Percentiles rank a stretch among this genome's conserved stretches.
phyloP scores from a whole-genome alignment of 306 rosid genomes.

The Lathyrus sativus region DNA sequence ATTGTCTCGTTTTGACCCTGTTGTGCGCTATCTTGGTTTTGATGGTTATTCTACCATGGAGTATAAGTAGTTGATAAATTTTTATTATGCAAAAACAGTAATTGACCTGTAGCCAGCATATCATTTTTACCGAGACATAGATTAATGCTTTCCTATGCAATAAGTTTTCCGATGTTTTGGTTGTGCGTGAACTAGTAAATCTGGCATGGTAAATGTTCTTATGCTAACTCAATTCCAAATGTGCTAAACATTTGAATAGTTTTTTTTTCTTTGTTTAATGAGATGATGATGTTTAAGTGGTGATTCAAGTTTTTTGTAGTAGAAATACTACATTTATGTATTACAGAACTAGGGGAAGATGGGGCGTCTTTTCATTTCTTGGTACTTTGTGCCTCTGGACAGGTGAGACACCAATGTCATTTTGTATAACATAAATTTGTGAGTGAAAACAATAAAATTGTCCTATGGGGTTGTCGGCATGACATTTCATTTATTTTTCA shows the following conservation, averaged over 20 bases:
- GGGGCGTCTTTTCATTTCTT: slow-evolving; percentile 57
- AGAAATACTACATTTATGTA: slow-evolving; percentile 47
- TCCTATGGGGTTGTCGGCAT: slow-evolving; percentile 31
- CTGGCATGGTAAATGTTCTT: slow-evolving; percentile 30
- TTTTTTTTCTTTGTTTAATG: slow-evolving; percentile 13
- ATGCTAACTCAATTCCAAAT: slow-evolving; percentile 28
- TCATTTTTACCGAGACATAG: slow-evolving; percentile 43
- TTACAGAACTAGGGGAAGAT: slow-evolving; percentile 59
- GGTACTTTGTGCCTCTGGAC: slow-evolving; percentile 54
- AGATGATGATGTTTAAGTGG: slow-evolving; percentile 26
- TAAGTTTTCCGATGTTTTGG: slow-evolving; percentile 14
- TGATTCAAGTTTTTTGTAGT: slow-evolving; percentile 42
- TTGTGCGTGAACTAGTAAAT: slow-evolving; percentile 34
- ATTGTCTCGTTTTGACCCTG: not conserved
- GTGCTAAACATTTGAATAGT: slow-evolving; percentile 28
- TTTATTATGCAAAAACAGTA: slow-evolving; percentile 36
- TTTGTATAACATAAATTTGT: slow-evolving; percentile 42
- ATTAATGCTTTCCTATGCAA: slow-evolving; percentile 40
- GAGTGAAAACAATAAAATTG: slow-evolving; percentile 41
- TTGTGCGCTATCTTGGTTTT: no score
- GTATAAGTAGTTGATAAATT: slow-evolving; percentile 36
- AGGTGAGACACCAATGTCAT: slow-evolving; percentile 53
- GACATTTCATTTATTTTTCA: not conserved
- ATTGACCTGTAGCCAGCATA: slow-evolving; percentile 46
- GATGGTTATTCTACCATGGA: slow-evolving; percentile 42